Percentiles rank a stretch among this genome's conserved stretches.
These are phyloP conservation scores for Ceratocystis harringtonii DNA, from an alignment of 2,329 filamentous ascomycete genomes.

Conservation along the genomic window DNA sequence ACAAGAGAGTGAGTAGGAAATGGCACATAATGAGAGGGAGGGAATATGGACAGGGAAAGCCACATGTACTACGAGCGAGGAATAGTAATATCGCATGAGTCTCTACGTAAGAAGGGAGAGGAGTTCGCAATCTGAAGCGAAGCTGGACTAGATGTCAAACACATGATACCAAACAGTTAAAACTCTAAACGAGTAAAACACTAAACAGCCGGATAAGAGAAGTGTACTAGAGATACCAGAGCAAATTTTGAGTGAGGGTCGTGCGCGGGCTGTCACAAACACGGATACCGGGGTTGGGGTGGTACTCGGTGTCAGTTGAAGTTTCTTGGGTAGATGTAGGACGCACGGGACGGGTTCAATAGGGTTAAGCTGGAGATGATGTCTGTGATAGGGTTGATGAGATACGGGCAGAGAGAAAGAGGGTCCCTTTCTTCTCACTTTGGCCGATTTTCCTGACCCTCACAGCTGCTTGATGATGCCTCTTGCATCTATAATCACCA, in stretches of 20 bases:
- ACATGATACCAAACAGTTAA: neutral
- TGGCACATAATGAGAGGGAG: neutral
- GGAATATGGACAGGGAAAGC: neutral
- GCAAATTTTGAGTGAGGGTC: neutral
- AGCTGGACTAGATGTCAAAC: neutral
- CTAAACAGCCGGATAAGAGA: neutral
- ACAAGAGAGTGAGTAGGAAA: too few relatives aligned
- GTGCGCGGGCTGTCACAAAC: neutral
- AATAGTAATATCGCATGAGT: neutral
- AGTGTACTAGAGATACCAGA: neutral
- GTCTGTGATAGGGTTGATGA: neutral
- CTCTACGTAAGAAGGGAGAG: neutral
- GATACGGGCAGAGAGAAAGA: neutral
- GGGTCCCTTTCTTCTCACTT: too few relatives aligned
- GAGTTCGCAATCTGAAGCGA: neutral
- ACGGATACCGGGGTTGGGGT: neutral
- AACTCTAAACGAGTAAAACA: neutral
- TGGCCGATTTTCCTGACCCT: too few relatives aligned
- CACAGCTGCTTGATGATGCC: too few relatives aligned
- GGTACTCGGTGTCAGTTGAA: neutral
- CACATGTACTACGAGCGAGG: conserved; percentile 6
- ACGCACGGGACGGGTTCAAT: neutral
- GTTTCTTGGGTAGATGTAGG: neutral
- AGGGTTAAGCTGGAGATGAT: too few relatives aligned
- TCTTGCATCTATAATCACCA: too few relatives aligned